These are phyloP conservation scores for Mycena leptocephala DNA, from an alignment of 768 basidiomycete genomes.

Conservation along the genomic window DNA sequence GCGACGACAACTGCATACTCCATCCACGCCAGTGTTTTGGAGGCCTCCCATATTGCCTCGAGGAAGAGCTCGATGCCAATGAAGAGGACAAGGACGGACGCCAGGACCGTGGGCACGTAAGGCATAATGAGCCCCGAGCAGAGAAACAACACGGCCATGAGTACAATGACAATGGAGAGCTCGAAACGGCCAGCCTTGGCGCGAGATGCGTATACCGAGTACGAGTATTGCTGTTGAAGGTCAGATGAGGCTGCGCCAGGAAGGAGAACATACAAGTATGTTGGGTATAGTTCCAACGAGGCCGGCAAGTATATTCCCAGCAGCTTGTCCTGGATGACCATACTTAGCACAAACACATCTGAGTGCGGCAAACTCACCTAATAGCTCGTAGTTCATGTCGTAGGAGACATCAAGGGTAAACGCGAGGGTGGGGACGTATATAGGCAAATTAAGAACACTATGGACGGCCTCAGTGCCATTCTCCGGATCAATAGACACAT, in stretches of 20 bases:
- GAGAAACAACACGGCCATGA: slow-evolving; percentile 37
- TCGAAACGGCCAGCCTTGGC: slow-evolving; percentile 42
- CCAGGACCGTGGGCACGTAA: slow-evolving; percentile 43
- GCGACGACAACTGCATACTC: slow-evolving; percentile 39
- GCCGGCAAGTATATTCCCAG: slow-evolving; percentile 39
- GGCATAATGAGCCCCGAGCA: slow-evolving; percentile 35
- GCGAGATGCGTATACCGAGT: slow-evolving; percentile 39
- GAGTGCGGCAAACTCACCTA: slow-evolving; percentile 7
- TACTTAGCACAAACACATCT: neutral
- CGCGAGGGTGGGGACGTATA: slow-evolving; percentile 42
- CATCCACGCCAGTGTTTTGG: slow-evolving; percentile 33
- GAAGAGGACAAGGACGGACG: slow-evolving; percentile 41
- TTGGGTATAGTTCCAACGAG: slow-evolving; percentile 40
- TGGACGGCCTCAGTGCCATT: neutral
- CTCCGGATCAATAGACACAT: neutral
- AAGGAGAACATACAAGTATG: slow-evolving; percentile 38
- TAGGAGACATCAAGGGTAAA: slow-evolving; percentile 42
- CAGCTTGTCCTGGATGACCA: slow-evolving; percentile 31
- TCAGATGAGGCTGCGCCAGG: neutral
- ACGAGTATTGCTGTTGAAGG: slow-evolving; percentile 40
- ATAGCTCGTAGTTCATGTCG: slow-evolving; percentile 43
- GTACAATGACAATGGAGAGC: slow-evolving; percentile 30
- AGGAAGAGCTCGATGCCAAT: no score
- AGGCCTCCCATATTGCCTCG: slow-evolving; percentile 41
- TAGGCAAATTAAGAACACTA: slow-evolving; percentile 41